Conservation (phyloP, 2,329 filamentous ascomycete species). For the Sporothrix luriei region DNA sequence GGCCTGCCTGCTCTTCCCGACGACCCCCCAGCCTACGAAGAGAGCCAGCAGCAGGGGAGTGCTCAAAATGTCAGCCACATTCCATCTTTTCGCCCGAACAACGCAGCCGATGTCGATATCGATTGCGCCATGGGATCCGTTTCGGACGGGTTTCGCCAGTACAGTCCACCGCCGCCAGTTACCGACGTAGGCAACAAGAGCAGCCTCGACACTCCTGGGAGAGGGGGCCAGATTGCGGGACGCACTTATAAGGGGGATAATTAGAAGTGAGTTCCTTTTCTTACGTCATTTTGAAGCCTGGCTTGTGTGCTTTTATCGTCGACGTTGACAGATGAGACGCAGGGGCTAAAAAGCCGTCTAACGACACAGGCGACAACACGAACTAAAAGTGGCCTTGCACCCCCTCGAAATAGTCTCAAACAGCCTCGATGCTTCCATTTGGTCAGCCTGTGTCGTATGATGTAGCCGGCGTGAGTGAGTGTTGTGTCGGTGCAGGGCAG, state of each 20-base stretch:
- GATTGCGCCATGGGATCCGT: conserved; percentile 6
- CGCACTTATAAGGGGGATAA: not conserved
- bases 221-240: not conserved
- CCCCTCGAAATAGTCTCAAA: not conserved
- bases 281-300: not conserved
- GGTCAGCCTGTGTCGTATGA: not conserved
- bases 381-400: not conserved
- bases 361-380: not conserved
- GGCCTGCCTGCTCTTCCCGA: conserved; percentile 1
- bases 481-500: not conserved
- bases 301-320: not conserved
- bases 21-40: conserved; percentile 32
- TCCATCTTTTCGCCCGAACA: not conserved
- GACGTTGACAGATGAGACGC: not conserved
- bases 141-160: conserved; percentile 30
- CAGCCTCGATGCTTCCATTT: not conserved
- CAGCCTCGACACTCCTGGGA: not conserved
- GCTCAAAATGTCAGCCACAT: not conserved
- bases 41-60: conserved; percentile 10
- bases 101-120: not conserved
- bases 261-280: not conserved
- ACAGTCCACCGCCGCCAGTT: conserved; percentile 5
- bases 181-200: not conserved
- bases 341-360: not conserved
- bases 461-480: not conserved